phyloP scores from a whole-genome alignment of 2,329 filamentous ascomycete genomes.

The Xylariaceae sp. region DNA sequence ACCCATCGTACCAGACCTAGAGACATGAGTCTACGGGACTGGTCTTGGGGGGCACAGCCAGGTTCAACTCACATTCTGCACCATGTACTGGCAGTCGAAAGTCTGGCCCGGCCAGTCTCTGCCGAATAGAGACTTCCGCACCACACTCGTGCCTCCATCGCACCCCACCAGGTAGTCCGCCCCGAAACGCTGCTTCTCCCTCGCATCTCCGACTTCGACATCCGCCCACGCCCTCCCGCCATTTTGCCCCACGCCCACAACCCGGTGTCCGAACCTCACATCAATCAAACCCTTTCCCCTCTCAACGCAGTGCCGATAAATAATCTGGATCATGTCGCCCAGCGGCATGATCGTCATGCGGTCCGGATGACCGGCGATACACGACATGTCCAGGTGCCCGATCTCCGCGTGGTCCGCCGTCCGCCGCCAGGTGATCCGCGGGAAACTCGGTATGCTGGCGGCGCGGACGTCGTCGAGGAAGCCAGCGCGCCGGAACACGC shows the following conservation, averaged over 20 bases:
- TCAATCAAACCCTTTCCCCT: neutral
- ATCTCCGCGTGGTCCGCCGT: neutral
- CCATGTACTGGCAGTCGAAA: conserved; percentile 5
- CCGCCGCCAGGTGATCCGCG: neutral
- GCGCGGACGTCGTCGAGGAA: neutral
- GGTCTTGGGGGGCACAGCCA: neutral
- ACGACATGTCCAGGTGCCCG: neutral
- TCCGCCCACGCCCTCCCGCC: conserved; percentile 6
- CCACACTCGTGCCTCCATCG: conserved; percentile 2
- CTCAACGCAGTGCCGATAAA: neutral
- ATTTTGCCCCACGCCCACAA: conserved; percentile 5
- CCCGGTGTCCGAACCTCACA: conserved; percentile 1
- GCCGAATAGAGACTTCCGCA: conserved; percentile 8
- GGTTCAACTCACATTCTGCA: conserved; percentile 4
- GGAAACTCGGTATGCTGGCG: neutral
- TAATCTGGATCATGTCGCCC: neutral
- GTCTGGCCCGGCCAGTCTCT: conserved; percentile 7
- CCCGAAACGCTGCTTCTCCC: neutral
- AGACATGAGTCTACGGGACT: neutral
- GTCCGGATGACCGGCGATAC: neutral
- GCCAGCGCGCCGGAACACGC: neutral
- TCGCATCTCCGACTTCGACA: conserved; percentile 4
- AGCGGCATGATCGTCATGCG: conserved; percentile 3
- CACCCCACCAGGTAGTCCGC: conserved; percentile 4
- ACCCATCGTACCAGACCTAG: conserved; percentile 1